Evolutionary conservation across 352 stramenopile species (phyloP), one percentile per base, ranked within the genome.

Genomic region (Pythium insidiosum): DNA sequence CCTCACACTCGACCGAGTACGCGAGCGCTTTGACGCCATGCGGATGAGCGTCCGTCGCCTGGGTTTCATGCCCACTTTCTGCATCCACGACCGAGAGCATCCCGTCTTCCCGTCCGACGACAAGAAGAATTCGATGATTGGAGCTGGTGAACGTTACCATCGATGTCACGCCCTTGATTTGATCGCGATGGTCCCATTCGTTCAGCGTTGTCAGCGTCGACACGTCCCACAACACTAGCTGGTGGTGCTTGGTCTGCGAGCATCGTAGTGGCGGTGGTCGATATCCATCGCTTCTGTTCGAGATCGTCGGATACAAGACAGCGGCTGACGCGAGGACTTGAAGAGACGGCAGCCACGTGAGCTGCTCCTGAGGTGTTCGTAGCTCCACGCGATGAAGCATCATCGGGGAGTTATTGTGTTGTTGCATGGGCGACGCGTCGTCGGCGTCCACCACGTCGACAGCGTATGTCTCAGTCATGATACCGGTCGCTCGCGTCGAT

Each of bases 371-470:
- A 6, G 64, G 63, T 2, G 62, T 61, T 23, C 47, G 23, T 7
- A 75, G 65, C 43, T 88, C 75, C 13, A 83, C 59, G n/a, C 72
- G 75, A 10, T 75, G 67, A 16, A 74, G 61, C 62, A 84, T 77
- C n/a, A 75, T 61, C 6, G 75, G 75, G 18, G 46, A 72, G 19
- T 74, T 61, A 2, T 31, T 43, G 13, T 35, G 19, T 12, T 24
- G 40, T 10, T 13, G 46, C 70, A 20, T 74, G 63, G 2, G 38
- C 12, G 34, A 42, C n/a, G 37, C 18, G 15, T n/a, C 25, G 9
- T 6, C 37, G 13, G 13, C 18, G 13, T 13, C 34, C 13, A 11
- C 13, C 13, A 9, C 7, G 34, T n/a, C 6, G 34, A n/a, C n/a
- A n/a, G n/a, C n/a, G n/a, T n/a, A n/a, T n/a, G n/a, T n/a, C n/a